Percentiles rank a stretch among this genome's conserved stretches.
These are phyloP conservation scores for Fusarium verrucosum DNA, from an alignment of 2,329 filamentous ascomycete species.

Conservation along the genomic window DNA sequence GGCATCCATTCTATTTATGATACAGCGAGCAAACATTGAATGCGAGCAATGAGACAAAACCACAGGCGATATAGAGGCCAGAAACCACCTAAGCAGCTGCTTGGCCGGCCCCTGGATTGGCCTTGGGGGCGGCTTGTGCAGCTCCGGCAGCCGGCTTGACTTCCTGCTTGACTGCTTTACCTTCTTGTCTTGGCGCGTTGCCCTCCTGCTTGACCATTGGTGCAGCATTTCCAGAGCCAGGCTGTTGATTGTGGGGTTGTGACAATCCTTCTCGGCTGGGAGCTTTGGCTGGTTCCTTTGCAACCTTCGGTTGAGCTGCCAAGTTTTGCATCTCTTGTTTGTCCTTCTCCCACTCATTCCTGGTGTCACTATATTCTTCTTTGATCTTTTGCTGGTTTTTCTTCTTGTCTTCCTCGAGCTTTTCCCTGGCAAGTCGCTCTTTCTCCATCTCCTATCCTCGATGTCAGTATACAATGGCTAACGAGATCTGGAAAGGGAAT, in stretches of 20 bases:
- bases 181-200: conserved; percentile 4
- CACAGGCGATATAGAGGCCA: neutral
- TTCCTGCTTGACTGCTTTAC: conserved; percentile 13
- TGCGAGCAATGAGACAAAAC: neutral
- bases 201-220: conserved; percentile 18
- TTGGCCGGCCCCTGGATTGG: conserved; percentile 10
- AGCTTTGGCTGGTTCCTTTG: conserved; percentile 26
- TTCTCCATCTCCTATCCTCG: conserved; percentile 83
- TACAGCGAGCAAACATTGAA: conserved; percentile 19
- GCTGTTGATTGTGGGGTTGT: conserved; percentile 22
- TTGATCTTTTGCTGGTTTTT: conserved; percentile 78
- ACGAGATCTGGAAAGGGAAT: neutral
- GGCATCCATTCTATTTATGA: conserved; percentile 37
- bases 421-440: conserved; percentile 81
- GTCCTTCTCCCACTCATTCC: conserved; percentile 88
- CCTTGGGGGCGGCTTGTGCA: conserved; percentile 16
- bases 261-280: conserved; percentile 27
- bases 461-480: conserved; percentile 17
- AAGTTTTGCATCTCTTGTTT: conserved; percentile 80
- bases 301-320: conserved; percentile 44
- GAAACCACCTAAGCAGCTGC: conserved; percentile 21
- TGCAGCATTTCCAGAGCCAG: conserved; percentile 15
- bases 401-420: conserved; percentile 73
- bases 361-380: conserved; percentile 79
- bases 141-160: conserved; percentile 16